Percentiles rank a stretch among this genome's conserved stretches.
Evolutionary conservation across 495 filamentous ascomycete genomes (phyloP).

Genomic region (Xylona heveae): DNA sequence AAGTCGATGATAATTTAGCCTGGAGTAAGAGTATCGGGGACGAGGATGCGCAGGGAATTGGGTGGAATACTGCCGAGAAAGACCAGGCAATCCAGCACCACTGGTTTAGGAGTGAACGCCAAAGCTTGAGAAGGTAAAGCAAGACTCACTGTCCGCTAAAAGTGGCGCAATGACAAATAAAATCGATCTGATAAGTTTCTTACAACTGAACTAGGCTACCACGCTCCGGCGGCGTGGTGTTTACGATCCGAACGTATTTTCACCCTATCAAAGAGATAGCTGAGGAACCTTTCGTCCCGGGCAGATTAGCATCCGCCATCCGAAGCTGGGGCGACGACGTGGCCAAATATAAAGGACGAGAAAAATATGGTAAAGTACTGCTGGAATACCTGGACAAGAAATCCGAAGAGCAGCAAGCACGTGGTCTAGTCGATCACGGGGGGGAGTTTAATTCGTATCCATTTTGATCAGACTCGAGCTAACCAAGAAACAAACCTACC

Average conservation of each 20-base stretch:
- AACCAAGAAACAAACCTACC: no score
- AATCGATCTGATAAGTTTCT: no score
- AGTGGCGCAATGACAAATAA: no score
- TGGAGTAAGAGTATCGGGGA: conserved; percentile 28
- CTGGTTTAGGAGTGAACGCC: conserved; percentile 19
- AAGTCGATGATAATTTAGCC: conserved; percentile 49
- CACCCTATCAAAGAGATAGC: conserved; percentile 42
- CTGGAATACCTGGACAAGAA: conserved; percentile 65
- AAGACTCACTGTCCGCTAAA: no score
- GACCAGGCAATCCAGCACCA: conserved; percentile 17
- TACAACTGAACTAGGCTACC: conserved; percentile 14
- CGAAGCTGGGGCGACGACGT: conserved; percentile 82
- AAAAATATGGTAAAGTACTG: conserved; percentile 56
- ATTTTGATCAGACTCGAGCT: conserved; percentile 11
- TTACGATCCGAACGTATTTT: conserved; percentile 67
- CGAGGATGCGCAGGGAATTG: conserved; percentile 16
- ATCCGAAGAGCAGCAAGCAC: conserved; percentile 53
- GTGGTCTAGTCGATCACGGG: conserved; percentile 38
- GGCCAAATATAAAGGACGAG: conserved; percentile 62
- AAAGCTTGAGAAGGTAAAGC: conserved; percentile 17
- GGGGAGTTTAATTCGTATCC: conserved; percentile 34
- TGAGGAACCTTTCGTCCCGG: conserved; percentile 49
- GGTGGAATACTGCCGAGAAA: conserved; percentile 22
- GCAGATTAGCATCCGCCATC: conserved; percentile 46
- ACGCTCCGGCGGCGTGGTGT: conserved; percentile 26